A percentile compares a stretch with the other conserved stretches of the same genome.
Evolutionary conservation across 2,329 filamentous ascomycete species (phyloP).

Genomic region (Exophiala sp.): DNA sequence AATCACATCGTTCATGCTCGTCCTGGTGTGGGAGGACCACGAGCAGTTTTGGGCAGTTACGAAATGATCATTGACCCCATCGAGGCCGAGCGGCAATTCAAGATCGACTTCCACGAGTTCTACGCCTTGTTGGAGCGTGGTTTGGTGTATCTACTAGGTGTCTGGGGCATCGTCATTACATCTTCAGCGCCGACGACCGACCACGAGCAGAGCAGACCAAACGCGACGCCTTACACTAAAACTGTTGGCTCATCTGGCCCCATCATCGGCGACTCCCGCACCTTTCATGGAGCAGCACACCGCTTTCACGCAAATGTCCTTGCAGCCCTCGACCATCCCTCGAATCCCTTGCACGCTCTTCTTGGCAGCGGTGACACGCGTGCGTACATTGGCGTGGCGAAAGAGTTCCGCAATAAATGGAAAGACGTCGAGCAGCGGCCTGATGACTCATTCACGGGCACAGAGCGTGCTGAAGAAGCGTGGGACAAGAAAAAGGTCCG

Average conservation of each 20-base stretch:
- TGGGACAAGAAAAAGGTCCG: conserved; percentile 24
- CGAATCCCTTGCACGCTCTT: conserved; percentile 55
- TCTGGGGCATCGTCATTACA: conserved; percentile 58
- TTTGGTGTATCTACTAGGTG: conserved; percentile 62
- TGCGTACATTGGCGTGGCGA: conserved; percentile 61
- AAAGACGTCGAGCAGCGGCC: conserved; percentile 42
- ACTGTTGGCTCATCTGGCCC: not conserved
- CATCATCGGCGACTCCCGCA: conserved; percentile 27
- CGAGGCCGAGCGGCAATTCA: conserved; percentile 64
- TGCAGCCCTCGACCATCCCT: conserved; percentile 53
- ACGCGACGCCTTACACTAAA: not conserved
- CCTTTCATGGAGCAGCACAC: conserved; percentile 39
- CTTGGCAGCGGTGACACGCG: conserved; percentile 56
- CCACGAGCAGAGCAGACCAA: not conserved
- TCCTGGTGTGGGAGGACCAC: conserved; percentile 1
- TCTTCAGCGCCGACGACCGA: conserved; percentile 15
- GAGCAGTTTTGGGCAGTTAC: conserved; percentile 15
- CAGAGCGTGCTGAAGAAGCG: conserved; percentile 29
- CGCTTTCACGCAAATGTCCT: conserved; percentile 69
- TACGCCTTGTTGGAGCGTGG: conserved; percentile 70
- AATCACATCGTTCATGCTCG: not conserved
- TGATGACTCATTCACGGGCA: conserved; percentile 16
- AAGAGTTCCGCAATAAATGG: conserved; percentile 69
- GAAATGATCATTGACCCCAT: conserved; percentile 22
- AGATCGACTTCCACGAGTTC: conserved; percentile 74